Percentiles rank a stretch among this genome's conserved stretches.
Conservation (phyloP, 495 filamentous ascomycete species). For the Pyrenula massariospora region DNA sequence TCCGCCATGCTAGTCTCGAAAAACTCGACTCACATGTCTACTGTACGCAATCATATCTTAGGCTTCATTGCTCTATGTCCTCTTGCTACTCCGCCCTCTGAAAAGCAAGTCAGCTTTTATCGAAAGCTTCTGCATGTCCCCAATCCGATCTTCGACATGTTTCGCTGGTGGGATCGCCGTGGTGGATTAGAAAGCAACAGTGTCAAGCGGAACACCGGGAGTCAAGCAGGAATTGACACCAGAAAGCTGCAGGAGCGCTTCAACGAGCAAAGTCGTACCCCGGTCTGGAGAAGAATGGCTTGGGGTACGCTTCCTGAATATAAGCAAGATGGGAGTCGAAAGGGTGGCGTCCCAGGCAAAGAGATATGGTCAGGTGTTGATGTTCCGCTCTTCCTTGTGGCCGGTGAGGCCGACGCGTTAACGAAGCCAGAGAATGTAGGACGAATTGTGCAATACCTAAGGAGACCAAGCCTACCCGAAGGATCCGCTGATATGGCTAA, state of each 20-base stretch:
- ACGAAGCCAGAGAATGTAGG: conserved; percentile 59
- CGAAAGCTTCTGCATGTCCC: conserved; percentile 55
- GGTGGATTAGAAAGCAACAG: conserved; percentile 69
- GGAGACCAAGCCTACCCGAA: conserved; percentile 14
- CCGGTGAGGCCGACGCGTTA: conserved; percentile 64
- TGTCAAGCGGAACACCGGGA: conserved; percentile 69
- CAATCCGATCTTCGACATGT: conserved; percentile 59
- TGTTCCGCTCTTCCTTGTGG: conserved; percentile 66
- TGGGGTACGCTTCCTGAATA: conserved; percentile 54
- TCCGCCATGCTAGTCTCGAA: conserved; percentile 62
- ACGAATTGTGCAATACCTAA: conserved; percentile 53
- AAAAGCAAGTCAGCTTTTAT: conserved; percentile 37
- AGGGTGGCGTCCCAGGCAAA: conserved; percentile 56
- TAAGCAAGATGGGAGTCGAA: conserved; percentile 25
- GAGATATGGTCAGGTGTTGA: conserved; percentile 63
- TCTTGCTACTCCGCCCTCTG: conserved; percentile 44
- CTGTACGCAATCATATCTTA: conserved; percentile 49
- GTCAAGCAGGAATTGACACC: conserved; percentile 58
- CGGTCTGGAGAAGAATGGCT: conserved; percentile 77
- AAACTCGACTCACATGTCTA: conserved; percentile 28
- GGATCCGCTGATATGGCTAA: conserved; percentile 23
- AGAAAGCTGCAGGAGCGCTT: conserved; percentile 70
- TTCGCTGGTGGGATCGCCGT: conserved; percentile 68
- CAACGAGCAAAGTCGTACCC: conserved; percentile 70
- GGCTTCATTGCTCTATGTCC: conserved; percentile 79